phyloP scores from a whole-genome alignment of 2,329 filamentous ascomycete genomes.

The Atkinsonella texensis region DNA sequence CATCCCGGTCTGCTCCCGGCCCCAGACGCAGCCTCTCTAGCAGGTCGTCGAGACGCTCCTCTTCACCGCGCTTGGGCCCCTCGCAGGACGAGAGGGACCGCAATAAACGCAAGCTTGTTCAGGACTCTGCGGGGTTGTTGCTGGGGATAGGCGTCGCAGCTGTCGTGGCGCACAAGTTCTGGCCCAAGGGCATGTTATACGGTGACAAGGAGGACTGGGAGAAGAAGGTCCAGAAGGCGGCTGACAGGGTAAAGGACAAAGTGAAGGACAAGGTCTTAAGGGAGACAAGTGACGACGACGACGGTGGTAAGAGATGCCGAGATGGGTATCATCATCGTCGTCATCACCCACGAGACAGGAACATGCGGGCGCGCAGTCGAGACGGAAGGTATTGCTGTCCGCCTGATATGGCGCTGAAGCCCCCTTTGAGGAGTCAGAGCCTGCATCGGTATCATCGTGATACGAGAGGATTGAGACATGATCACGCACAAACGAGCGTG shows the following conservation, averaged over 20 bases:
- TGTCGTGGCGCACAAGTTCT: conserved; percentile 22
- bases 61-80: conserved; percentile 4
- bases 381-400: not conserved
- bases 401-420: not conserved
- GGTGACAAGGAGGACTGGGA: conserved; percentile 20
- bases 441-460: not conserved
- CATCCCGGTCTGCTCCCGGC: conserved; percentile 7
- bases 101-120: conserved; percentile 12
- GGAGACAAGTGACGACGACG: conserved; percentile 3
- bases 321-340: conserved; percentile 1
- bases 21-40: conserved; percentile 5
- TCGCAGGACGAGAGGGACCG: conserved; percentile 11
- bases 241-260: not conserved
- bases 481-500: conserved; percentile 7
- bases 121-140: conserved; percentile 20
- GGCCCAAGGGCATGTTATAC: conserved; percentile 20
- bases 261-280: not conserved
- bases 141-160: conserved; percentile 24
- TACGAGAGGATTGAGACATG: conserved; percentile 7
- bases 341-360: not conserved
- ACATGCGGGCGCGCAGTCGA: not conserved
- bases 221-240: conserved; percentile 3
- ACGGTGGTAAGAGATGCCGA: not conserved
- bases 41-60: not conserved
- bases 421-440: not conserved